Percentiles rank a stretch among this genome's conserved stretches.
phyloP scores from a whole-genome alignment of 257 asterid genomes.

The Fraxinus quadrangulata region DNA sequence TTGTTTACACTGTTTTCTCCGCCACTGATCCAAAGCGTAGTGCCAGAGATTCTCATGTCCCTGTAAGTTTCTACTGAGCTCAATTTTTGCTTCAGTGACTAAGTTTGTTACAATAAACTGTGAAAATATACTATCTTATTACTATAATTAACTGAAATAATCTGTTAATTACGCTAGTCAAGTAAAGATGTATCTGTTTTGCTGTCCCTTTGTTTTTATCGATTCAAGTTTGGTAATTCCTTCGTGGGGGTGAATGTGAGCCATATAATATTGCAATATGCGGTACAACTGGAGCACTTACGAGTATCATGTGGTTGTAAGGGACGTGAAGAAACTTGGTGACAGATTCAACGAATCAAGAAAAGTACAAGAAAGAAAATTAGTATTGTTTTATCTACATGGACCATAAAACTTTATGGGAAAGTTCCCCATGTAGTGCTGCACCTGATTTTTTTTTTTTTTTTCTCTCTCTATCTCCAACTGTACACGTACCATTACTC shows the following conservation, averaged over 20 bases:
- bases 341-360: constrained; percentile 15
- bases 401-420: neutral
- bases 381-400: neutral
- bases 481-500: too few species aligned
- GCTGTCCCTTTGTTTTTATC: too few species aligned
- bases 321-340: constrained; percentile 5
- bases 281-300: constrained; percentile 20
- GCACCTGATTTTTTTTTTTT: too few species aligned
- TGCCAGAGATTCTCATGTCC: constrained; percentile 78
- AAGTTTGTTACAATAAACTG: too few species aligned
- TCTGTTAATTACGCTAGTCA: too few species aligned
- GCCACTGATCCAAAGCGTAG: constrained; percentile 81
- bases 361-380: neutral
- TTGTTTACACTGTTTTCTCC: constrained; percentile 77
- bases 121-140: too few species aligned
- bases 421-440: too few species aligned
- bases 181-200: too few species aligned
- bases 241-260: constrained; percentile 15
- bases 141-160: neutral
- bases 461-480: too few species aligned
- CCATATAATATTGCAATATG: constrained; percentile 18
- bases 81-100: neutral
- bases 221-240: neutral
- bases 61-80: constrained; percentile 35
- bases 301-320: constrained; percentile 27